Evolutionary conservation across 2,329 filamentous ascomycete genomes (phyloP), one percentile per base, ranked within the genome.

Genomic region (Basipetospora chlamydospora): DNA sequence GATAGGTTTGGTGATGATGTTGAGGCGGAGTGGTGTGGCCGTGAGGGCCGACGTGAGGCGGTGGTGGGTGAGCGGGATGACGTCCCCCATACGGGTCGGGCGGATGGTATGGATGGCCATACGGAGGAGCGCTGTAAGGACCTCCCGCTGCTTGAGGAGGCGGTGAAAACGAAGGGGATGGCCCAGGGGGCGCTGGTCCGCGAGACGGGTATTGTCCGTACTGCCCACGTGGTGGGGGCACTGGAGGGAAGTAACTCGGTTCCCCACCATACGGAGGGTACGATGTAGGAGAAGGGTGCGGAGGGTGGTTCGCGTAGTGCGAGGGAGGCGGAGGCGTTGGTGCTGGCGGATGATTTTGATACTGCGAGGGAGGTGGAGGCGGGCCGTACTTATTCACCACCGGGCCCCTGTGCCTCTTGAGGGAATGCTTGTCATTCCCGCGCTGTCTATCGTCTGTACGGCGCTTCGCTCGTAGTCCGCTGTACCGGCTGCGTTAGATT

Each of bases 361-460:
- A 20, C 26, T 40, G 42, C 28, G 40, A 34, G 22, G 46, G 46
- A 8, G 47, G 42, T 3, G 43, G 42, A 28, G 44, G 45, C 31
- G 51, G 56, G 7, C 48, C 43, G 37, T 57, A 57, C 44, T 56
- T 57, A 31, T 54, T 57, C 42, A 50, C 56, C 37, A 51, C 53
- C 26, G 51, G 51, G 3, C 49, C 55, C 37, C 49, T 58, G 22
- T 33, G 28, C 18, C 18, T 32, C 29, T 38, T 38, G 9, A 13
- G 16, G 6, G 18, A 22, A 16, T 38, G 22, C 20, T 26, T 38
- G 6, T 31, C 35, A 10, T 15, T 16, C 13, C 18, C 15, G 5
- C 35, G 35, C 3, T 23, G 26, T 10, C 6, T 22, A 11, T 38
- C 35, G 3, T 38, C 35, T 20, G 22, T 7, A 9, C 23, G 29